Evolutionary conservation across 1,284 basidiomycete genomes (phyloP), one percentile per base, ranked within the genome.

Genomic region (Boletus mariae): DNA sequence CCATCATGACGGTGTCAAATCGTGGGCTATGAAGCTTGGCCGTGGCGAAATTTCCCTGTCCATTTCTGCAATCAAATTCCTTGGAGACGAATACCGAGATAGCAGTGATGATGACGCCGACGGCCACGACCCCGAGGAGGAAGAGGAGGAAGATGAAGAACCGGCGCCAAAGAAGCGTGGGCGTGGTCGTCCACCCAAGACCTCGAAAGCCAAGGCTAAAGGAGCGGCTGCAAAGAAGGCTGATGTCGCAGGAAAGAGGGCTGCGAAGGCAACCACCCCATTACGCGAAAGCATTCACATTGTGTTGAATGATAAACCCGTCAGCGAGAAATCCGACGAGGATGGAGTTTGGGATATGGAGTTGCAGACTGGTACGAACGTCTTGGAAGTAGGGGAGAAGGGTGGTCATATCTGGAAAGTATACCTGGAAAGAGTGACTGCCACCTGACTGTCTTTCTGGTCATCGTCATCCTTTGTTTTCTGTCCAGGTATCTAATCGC

Each of bases 351-450:
- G 86, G 87, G 75, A 76, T 57, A 67, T 85, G 17, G 75, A 76
- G 17, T 64, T 87, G 17, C 72, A 76, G 2, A 62, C 72, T 7
- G 86, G 87, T 4, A 62, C 71, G 15, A 85, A 80, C 58, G 68
- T 80, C 13, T 62, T 89, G 37, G 86, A 89, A 65, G 69, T 89
- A n/a, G 85, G 86, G 17, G 85, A 87, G 71, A 79, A 78, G 60
- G 82, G 78, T 32, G 83, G 82, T 20, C 65, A 80, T 61, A 68
- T 78, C 47, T 88, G 84, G 87, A 86, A 82, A 65, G 74, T 85
- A 37, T 84, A 84, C 68, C 68, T 82, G 47, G 82, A 87, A 56
- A 70, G 64, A 43, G 48, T 58, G 48, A 50, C 61, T n/a, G 45
- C 54, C 12, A 48, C 58, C 37, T 71, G 52, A 61, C 57, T 46